phyloP scores from a whole-genome alignment of 169 alveolate genomes.

The Sarcocystis neurona region DNA sequence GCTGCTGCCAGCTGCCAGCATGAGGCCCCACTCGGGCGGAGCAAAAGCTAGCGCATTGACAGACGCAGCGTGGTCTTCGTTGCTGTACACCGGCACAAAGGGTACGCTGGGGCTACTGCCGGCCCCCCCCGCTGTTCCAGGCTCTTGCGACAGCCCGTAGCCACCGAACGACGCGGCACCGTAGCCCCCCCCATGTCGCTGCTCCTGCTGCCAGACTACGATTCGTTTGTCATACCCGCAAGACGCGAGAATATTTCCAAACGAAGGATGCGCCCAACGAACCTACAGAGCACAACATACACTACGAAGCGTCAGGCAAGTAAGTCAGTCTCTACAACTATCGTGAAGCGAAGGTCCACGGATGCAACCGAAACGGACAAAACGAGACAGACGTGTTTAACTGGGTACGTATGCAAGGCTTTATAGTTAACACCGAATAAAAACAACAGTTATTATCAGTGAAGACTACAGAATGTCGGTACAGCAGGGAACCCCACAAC shows the following conservation, averaged over 20 bases:
- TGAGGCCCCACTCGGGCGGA: conserved; percentile 85
- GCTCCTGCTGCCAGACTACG: conserved; percentile 81
- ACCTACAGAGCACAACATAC: conserved; percentile 38
- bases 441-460: too few relatives aligned
- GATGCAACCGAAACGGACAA: too few relatives aligned
- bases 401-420: too few relatives aligned
- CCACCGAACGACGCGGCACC: conserved; percentile 15
- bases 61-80: conserved; percentile 75
- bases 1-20: conserved; percentile 79
- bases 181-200: conserved; percentile 3
- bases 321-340: too few relatives aligned
- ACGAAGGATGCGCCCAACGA: conserved; percentile 92
- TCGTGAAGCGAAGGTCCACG: too few relatives aligned
- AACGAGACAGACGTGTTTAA: too few relatives aligned
- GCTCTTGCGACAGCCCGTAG: background rate
- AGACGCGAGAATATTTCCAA: conserved; percentile 84
- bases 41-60: conserved; percentile 80
- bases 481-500: too few relatives aligned
- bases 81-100: conserved; percentile 22
- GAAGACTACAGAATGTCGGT: too few relatives aligned
- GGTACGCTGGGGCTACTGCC: too few relatives aligned
- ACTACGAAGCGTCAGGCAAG: background rate
- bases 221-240: conserved; percentile 87
- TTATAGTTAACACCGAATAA: too few relatives aligned
- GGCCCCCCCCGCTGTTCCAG: background rate